Evolutionary conservation across 208 protist species (phyloP).

Genomic region (Crithidia sp.): DNA sequence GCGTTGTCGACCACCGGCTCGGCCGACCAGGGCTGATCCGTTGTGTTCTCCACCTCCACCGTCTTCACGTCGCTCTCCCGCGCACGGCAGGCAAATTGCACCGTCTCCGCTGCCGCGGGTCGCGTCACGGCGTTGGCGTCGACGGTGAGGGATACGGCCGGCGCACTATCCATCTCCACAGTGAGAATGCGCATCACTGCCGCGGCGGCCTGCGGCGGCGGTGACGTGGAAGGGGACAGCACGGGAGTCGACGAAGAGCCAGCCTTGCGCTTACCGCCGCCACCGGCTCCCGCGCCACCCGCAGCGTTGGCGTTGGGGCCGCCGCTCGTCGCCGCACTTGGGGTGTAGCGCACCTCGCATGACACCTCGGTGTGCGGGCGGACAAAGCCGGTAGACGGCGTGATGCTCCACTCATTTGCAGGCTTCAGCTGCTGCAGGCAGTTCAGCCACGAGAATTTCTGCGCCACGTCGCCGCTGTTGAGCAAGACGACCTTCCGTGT

Average conservation of each 20-base stretch:
- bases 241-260: neutral
- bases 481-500: slow-evolving; percentile 89
- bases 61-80: slow-evolving; percentile 66
- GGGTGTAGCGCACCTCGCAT: slow-evolving; percentile 93
- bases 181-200: slow-evolving; percentile 41
- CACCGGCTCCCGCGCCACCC: neutral
- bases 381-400: slow-evolving; percentile 82
- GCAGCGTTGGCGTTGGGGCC: neutral
- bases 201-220: neutral
- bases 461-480: slow-evolving; percentile 96
- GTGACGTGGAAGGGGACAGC: neutral
- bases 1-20: slow-evolving; percentile 85
- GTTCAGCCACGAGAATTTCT: slow-evolving; percentile 90
- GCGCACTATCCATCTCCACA: slow-evolving; percentile 85
- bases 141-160: slow-evolving; percentile 76
- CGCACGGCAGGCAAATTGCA: slow-evolving; percentile 87
- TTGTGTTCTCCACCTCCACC: slow-evolving; percentile 87
- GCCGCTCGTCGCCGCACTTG: slow-evolving; percentile 25
- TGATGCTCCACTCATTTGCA: slow-evolving; percentile 77
- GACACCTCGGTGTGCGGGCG: slow-evolving; percentile 87
- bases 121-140: slow-evolving; percentile 84
- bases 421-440: slow-evolving; percentile 27
- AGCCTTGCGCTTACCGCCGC: slow-evolving; percentile 9
- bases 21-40: slow-evolving; percentile 79
- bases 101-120: slow-evolving; percentile 59